Evolutionary conservation across 2,329 filamentous ascomycete genomes (phyloP).

Genomic region (Cladosporium cucumerinum): DNA sequence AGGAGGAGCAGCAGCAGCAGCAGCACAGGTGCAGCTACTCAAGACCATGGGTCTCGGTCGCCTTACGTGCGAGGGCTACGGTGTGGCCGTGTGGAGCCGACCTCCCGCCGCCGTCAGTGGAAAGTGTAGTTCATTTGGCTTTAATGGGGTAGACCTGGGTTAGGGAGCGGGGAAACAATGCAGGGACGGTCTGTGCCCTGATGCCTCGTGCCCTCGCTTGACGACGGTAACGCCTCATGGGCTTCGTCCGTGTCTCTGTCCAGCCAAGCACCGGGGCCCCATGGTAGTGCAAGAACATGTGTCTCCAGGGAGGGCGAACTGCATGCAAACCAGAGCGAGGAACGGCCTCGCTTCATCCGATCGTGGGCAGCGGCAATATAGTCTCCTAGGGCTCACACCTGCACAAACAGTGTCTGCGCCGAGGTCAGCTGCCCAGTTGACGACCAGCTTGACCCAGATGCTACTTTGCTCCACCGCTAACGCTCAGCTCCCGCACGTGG

Average conservation of each 20-base stretch:
- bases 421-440: conserved; percentile 10
- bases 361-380: not conserved
- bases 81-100: conserved; percentile 15
- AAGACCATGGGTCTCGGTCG: conserved; percentile 8
- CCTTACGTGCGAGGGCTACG: conserved; percentile 10
- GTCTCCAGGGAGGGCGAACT: not conserved
- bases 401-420: not conserved
- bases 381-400: conserved; percentile 1
- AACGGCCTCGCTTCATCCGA: not conserved
- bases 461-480: conserved; percentile 5
- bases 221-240: not conserved
- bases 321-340: not conserved
- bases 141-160: conserved; percentile 4
- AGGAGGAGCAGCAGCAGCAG: not conserved
- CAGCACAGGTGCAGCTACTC: conserved; percentile 10
- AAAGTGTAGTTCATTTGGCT: conserved; percentile 14
- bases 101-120: not conserved
- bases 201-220: conserved; percentile 12
- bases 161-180: conserved; percentile 12
- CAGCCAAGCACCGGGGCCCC: not conserved
- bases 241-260: not conserved
- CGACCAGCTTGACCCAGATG: conserved; percentile 5
- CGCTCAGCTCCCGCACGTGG: conserved; percentile 3
- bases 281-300: not conserved
- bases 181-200: conserved; percentile 6